Evolutionary conservation across 352 stramenopile species (phyloP).

Genomic region (Pythium aquatile): DNA sequence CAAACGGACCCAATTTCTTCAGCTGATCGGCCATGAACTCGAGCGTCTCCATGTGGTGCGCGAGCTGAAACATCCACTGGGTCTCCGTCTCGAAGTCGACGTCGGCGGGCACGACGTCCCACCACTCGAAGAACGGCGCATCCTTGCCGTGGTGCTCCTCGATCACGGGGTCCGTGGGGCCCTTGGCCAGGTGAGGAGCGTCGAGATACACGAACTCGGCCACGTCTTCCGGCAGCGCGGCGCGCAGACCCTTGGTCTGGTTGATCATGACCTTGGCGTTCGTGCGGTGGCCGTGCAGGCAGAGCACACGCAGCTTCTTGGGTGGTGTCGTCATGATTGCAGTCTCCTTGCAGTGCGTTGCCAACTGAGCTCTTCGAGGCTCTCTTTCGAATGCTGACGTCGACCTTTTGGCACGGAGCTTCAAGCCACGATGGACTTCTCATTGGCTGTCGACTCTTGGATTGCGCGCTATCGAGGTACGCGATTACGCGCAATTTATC

Average conservation of each 20-base stretch:
- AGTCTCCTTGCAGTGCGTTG: neutral
- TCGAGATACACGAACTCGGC: slow-evolving; percentile 34
- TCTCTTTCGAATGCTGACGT: neutral
- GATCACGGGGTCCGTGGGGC: slow-evolving; percentile 26
- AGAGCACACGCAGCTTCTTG: slow-evolving; percentile 30
- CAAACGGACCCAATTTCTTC: slow-evolving; percentile 36
- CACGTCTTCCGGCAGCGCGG: slow-evolving; percentile 22
- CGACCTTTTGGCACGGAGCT: neutral
- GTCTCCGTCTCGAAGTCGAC: slow-evolving; percentile 12
- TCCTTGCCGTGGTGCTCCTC: slow-evolving; percentile 25
- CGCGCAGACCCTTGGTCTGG: slow-evolving; percentile 30
- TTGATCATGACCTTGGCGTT: slow-evolving; percentile 31
- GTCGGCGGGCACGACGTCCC: slow-evolving; percentile 29
- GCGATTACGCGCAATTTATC: neutral
- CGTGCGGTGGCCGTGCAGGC: slow-evolving; percentile 33
- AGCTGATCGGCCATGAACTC: slow-evolving; percentile 45
- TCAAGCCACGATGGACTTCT: slow-evolving; percentile 3
- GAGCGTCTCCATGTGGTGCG: slow-evolving; percentile 36
- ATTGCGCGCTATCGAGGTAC: neutral
- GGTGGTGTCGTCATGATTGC: neutral
- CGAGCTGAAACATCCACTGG: slow-evolving; percentile 34
- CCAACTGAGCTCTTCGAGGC: neutral
- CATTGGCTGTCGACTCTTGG: neutral
- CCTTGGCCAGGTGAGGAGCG: slow-evolving; percentile 24
- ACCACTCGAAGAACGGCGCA: slow-evolving; percentile 51